Conservation (phyloP, 2,329 filamentous ascomycete species). For the Nemania bipapillata region DNA sequence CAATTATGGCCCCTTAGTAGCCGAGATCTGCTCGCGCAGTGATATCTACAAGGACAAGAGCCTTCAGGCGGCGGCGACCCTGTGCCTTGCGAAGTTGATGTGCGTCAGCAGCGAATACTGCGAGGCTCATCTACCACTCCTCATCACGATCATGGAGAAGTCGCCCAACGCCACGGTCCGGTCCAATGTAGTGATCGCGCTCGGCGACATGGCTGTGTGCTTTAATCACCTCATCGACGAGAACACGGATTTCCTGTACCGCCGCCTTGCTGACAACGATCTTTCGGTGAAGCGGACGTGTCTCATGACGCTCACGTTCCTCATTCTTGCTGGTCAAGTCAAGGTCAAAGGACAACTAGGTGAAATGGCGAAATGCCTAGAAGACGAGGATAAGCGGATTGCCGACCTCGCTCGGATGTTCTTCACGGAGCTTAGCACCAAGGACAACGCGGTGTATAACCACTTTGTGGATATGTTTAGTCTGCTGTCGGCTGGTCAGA, state of each 20-base stretch:
- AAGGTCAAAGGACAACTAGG: slow-evolving; percentile 99
- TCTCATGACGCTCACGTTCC: slow-evolving; percentile 96
- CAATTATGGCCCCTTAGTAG: slow-evolving; percentile 88
- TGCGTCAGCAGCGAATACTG: slow-evolving; percentile 97
- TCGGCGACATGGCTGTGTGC: slow-evolving; percentile 98
- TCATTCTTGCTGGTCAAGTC: slow-evolving; percentile 96
- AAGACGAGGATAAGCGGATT: slow-evolving; percentile 94
- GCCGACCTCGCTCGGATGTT: slow-evolving; percentile 97
- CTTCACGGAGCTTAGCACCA: slow-evolving; percentile 95
- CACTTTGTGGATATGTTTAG: slow-evolving; percentile 99
- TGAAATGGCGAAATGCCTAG: slow-evolving; percentile 98
- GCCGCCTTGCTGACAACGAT: slow-evolving; percentile 87
- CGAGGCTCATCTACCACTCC: slow-evolving; percentile 87
- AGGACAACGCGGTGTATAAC: slow-evolving; percentile 99
- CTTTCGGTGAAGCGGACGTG: slow-evolving; percentile 95
- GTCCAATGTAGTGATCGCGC: slow-evolving; percentile 94
- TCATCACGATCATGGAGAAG: slow-evolving; percentile 97
- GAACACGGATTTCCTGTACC: slow-evolving; percentile 97
- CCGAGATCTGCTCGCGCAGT: slow-evolving; percentile 94
- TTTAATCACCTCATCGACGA: slow-evolving; percentile 99
- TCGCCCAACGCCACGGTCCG: slow-evolving; percentile 91
- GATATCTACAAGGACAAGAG: slow-evolving; percentile 89
- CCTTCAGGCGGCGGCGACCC: slow-evolving; percentile 89
- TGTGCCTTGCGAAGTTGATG: slow-evolving; percentile 98
- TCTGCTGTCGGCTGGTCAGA: slow-evolving; percentile 82